Evolutionary conservation across 2,329 filamentous ascomycete species (phyloP).

Genomic region (Cylindrodendrum hubeiense): DNA sequence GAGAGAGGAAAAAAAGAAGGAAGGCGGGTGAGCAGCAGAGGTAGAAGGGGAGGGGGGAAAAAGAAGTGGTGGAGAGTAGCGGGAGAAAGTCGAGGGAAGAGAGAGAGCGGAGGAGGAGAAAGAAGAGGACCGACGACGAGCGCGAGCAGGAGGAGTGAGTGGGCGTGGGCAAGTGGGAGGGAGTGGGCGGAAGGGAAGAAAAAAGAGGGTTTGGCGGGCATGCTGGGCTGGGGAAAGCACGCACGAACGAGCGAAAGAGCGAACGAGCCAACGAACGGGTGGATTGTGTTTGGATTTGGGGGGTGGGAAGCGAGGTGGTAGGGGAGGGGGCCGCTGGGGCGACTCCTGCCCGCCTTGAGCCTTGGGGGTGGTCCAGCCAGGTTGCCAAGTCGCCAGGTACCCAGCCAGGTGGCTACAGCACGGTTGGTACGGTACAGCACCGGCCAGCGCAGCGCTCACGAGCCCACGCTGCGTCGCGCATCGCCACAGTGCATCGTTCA

Average conservation of each 20-base stretch:
- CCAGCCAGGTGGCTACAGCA: constrained; percentile 13
- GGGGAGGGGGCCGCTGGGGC: constrained; percentile 8
- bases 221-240: constrained; percentile 40
- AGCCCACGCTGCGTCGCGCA: not conserved
- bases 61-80: constrained; percentile 48
- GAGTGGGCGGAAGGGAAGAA: constrained; percentile 16
- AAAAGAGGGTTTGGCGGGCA: constrained; percentile 38
- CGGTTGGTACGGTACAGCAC: not conserved
- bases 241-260: constrained; percentile 7
- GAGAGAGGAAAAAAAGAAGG: constrained; percentile 47
- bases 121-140: constrained; percentile 36
- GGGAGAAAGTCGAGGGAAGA: constrained; percentile 47
- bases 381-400: too few relatives aligned
- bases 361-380: constrained; percentile 14
- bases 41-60: constrained; percentile 45
- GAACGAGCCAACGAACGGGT: constrained; percentile 38
- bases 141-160: constrained; percentile 24
- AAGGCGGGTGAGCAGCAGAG: constrained; percentile 44
- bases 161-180: constrained; percentile 33
- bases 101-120: constrained; percentile 47
- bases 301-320: constrained; percentile 15
- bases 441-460: not conserved
- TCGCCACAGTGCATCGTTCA: constrained; percentile 33
- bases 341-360: constrained; percentile 13
- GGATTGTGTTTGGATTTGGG: constrained; percentile 17